A percentile compares a stretch with the other conserved stretches of the same genome.
Evolutionary conservation across 2,329 filamentous ascomycete species (phyloP).

Genomic region (Periconia digitata): DNA sequence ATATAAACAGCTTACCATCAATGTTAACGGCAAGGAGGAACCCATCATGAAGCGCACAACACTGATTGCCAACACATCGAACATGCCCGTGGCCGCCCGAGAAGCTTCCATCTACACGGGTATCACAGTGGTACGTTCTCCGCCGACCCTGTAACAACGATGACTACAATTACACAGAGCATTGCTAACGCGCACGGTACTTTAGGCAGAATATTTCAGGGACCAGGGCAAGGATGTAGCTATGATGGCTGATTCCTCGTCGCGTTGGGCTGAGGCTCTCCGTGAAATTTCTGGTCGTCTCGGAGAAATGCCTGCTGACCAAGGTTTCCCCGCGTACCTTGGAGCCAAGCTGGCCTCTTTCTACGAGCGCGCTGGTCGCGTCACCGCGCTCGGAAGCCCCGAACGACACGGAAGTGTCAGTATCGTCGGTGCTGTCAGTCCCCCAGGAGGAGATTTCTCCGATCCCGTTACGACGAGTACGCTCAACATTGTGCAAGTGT

Average conservation of each 20-base stretch:
- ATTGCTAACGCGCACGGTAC: constrained; percentile 59
- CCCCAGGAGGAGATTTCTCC: constrained; percentile 97
- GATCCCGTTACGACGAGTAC: constrained; percentile 95
- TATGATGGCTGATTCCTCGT: constrained; percentile 99
- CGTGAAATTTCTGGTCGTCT: constrained; percentile 98
- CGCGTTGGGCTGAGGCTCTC: constrained; percentile 96
- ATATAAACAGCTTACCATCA: constrained; percentile 72
- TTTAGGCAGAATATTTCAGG: constrained; percentile 90
- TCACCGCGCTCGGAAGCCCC: constrained; percentile 82
- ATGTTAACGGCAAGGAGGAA: constrained; percentile 90
- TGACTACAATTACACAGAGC: background rate
- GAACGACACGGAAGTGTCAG: constrained; percentile 90
- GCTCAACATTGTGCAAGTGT: constrained; percentile 96
- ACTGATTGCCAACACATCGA: constrained; percentile 97
- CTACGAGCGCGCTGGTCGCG: constrained; percentile 96
- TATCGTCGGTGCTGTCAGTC: constrained; percentile 96
- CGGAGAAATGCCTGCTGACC: constrained; percentile 99
- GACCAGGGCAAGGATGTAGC: constrained; percentile 96
- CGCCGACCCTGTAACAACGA: background rate
- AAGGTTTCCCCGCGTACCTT: constrained; percentile 98
- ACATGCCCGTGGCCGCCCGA: constrained; percentile 98
- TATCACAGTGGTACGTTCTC: constrained; percentile 12
- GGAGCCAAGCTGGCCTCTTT: constrained; percentile 97
- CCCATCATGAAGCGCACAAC: constrained; percentile 99
- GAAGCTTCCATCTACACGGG: constrained; percentile 99